A percentile compares a stretch with the other conserved stretches of the same genome.
Conservation (phyloP, 192 early-diverging fungal species). For the Entomortierella chlamydospora region DNA sequence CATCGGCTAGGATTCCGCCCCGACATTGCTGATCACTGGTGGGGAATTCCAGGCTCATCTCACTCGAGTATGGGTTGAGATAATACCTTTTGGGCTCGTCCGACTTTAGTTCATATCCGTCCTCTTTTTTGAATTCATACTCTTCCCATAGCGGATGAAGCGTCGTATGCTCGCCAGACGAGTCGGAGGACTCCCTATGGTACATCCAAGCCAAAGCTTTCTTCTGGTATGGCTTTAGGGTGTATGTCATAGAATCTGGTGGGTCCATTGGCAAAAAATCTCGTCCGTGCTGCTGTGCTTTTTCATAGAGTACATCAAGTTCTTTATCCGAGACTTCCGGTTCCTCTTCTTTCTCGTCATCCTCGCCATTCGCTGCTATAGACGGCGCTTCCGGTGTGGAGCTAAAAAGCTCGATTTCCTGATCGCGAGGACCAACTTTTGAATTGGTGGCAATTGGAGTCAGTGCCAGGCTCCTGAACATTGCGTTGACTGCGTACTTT, state of each 20-base stretch:
- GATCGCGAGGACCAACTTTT: slow-evolving; percentile 21
- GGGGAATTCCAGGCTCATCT: slow-evolving; percentile 60
- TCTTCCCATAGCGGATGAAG: slow-evolving; percentile 69
- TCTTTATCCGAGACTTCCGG: slow-evolving; percentile 64
- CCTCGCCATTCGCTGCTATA: slow-evolving; percentile 13
- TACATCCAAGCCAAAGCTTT: slow-evolving; percentile 67
- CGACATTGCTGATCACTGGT: slow-evolving; percentile 57
- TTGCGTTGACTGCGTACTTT: slow-evolving; percentile 39
- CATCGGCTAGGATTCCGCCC: slow-evolving; percentile 69
- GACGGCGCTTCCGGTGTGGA: slow-evolving; percentile 24
- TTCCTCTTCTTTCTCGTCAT: slow-evolving; percentile 34
- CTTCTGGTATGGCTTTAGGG: slow-evolving; percentile 62
- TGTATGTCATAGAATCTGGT: slow-evolving; percentile 56
- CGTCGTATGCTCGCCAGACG: slow-evolving; percentile 30
- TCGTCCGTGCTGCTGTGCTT: slow-evolving; percentile 63
- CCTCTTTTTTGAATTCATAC: slow-evolving; percentile 57
- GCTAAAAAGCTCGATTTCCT: slow-evolving; percentile 22
- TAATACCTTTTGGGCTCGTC: slow-evolving; percentile 48
- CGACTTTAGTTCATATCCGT: slow-evolving; percentile 22
- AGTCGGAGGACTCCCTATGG: slow-evolving; percentile 47
- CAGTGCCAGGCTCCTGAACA: slow-evolving; percentile 33
- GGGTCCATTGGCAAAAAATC: slow-evolving; percentile 59
- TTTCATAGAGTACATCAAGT: slow-evolving; percentile 65
- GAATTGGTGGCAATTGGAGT: slow-evolving; percentile 44
- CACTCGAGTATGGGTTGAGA: slow-evolving; percentile 61